Percentiles rank a stretch among this genome's conserved stretches.
Evolutionary conservation across 1,284 basidiomycete species (phyloP).

Genomic region (Moniliophthora roreri): DNA sequence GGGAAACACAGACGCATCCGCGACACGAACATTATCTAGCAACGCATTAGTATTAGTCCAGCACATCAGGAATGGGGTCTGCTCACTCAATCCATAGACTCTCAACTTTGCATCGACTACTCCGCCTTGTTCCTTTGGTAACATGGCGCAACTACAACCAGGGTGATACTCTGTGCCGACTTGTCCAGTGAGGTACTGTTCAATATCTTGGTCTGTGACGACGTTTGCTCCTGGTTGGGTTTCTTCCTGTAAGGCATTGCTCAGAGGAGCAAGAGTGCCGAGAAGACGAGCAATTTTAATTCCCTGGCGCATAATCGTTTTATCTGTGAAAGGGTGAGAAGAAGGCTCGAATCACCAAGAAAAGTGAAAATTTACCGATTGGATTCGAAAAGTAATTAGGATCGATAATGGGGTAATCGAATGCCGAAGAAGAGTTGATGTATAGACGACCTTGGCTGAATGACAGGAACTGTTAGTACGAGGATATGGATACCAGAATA

Average conservation of each 20-base stretch:
- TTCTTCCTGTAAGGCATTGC: conserved; percentile 33
- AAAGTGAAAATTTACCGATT: conserved; percentile 4
- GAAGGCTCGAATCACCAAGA: background rate
- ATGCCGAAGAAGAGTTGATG: conserved; percentile 31
- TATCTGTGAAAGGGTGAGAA: conserved; percentile 2
- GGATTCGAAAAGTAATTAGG: conserved; percentile 12
- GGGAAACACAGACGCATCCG: conserved; percentile 42
- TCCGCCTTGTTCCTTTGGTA: conserved; percentile 59
- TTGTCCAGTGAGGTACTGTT: conserved; percentile 39
- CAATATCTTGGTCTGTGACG: conserved; percentile 44
- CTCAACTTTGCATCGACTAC: conserved; percentile 63
- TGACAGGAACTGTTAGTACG: background rate
- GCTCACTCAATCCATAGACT: conserved; percentile 51
- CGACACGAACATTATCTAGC: conserved; percentile 37
- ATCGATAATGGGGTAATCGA: conserved; percentile 12
- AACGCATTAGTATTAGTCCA: background rate
- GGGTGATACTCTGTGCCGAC: conserved; percentile 57
- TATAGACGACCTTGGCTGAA: conserved; percentile 31
- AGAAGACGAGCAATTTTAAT: conserved; percentile 51
- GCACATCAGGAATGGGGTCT: background rate
- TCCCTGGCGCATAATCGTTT: conserved; percentile 31
- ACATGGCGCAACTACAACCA: conserved; percentile 61
- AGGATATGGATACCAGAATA: background rate
- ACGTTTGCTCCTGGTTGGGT: conserved; percentile 38
- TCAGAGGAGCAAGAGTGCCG: conserved; percentile 40